Base-by-base conservation (phyloP, 1,139 yeast genomes). In the Debaryomyces fabryi region DNA sequence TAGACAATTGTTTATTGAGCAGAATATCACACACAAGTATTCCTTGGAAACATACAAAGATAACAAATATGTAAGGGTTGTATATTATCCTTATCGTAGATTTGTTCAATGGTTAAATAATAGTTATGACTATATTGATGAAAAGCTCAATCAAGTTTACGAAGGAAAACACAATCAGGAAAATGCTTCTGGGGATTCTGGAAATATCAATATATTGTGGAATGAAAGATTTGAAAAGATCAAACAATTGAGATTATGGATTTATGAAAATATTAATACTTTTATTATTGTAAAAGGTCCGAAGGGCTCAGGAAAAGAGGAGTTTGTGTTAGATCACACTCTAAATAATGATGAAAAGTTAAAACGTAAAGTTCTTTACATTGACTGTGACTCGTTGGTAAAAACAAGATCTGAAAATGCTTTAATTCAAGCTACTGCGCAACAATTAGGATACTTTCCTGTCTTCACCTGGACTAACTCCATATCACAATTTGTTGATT, bases 281-380 rank as follows among this genome's bases (percentile, higher is more conserved):
- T 93, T 91, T 63, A 90, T 92, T 33, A 82, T 93, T 3, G 86
- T 93, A 1, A 83, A 86, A 54, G 99, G 99, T 3, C 99, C 99
- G 2, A 80, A 90, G 55, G 99, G 99, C 6, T 84, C 96, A 21
- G 99, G 99, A 13, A 93, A 93, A 58, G 81, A 84, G 52, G 95
- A 86, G 51, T 73, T 93, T 53, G 91, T 93, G 3, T 72, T 85
- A 62, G 85, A 85, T 45, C 83, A 86, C 60, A 85, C 88, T 1
- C 72, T 90, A 42, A 70, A 74, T 39, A 80, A 71, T 30, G 77
- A 73, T 51, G 63, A 64, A 2, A 54, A 57, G 4, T 58, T 71
- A 33, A 75, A 85, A 36, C 69, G 73, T 16, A 84, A 85, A 54
- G 79, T 88, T 4, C 72, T 93, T 42, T 78, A 81, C 47, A 65